Evolutionary conservation across 768 basidiomycete genomes (phyloP), one percentile per base, ranked within the genome.

Genomic region (Termitomyces sp.): DNA sequence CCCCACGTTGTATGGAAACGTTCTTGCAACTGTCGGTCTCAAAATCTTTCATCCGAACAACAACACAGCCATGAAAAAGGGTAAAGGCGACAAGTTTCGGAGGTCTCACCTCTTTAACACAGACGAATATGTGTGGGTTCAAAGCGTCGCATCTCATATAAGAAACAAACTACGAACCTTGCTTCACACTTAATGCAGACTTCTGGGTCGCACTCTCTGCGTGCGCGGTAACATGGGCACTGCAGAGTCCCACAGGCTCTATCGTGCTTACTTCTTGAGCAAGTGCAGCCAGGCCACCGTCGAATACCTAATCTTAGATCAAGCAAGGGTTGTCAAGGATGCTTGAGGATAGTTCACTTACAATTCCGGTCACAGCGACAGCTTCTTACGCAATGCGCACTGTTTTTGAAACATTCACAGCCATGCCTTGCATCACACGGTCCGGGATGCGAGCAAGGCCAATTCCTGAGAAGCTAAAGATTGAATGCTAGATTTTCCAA

Each of bases 181-280:
- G 78, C 74, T 60, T 75, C 71, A 65, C 87, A 87, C 13, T 72
- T 72, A 12, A 64, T 6, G 60, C 89, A 91, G 9, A 88, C 58
- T 37, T 84, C 83, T 3, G 87, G 86, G 68, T 89, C 87, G 59
- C 89, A 91, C 67, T 91, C 89, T 37, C 83, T 75, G 9, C 72
- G 65, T 0, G 76, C 72, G 22, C 63, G 68, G 51, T 70, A 73
- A 65, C 89, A 91, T 9, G 79, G 76, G 62, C 89, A 91, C 4
- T 70, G 70, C 15, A 66, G 61, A 2, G 70, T 78, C n/a, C 66
- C 68, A 69, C 75, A 82, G 20, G 63, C 66, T 54, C 62, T 68
- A 20, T 56, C 59, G 3, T 66, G 63, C 44, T 60, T 69, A 7
- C 24, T 42, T 39, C 66, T 69, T 1, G 69, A 67, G 63, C 86